A percentile compares a stretch with the other conserved stretches of the same genome.
These are phyloP conservation scores for Zalaria sp. DNA, from an alignment of 2,329 filamentous ascomycete species.

Conservation along the genomic window DNA sequence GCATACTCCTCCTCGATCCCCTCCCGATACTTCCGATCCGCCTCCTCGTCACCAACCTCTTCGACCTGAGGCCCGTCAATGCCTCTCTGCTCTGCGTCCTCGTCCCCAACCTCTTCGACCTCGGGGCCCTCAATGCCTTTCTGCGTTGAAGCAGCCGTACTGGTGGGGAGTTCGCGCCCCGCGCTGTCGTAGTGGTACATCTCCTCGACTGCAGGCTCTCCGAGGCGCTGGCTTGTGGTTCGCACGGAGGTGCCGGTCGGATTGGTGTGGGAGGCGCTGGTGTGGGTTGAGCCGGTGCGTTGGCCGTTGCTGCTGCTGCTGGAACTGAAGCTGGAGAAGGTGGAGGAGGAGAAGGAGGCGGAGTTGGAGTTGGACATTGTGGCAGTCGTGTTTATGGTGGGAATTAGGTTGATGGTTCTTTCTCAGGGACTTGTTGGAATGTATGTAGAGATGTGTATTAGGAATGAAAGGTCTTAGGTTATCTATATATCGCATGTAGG, in stretches of 20 bases:
- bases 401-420: no score
- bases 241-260: conserved; percentile 12
- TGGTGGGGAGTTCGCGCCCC: conserved; percentile 12
- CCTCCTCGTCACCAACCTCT: conserved; percentile 6
- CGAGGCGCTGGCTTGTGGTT: conserved; percentile 15
- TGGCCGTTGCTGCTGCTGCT: conserved; percentile 9
- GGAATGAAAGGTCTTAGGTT: no score
- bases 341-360: conserved; percentile 10
- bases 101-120: no score
- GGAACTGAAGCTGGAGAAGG: conserved; percentile 11
- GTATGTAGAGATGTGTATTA: no score
- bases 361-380: no score
- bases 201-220: conserved; percentile 14
- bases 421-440: no score
- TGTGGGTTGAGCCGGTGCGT: conserved; percentile 11
- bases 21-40: conserved; percentile 24
- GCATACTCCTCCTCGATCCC: conserved; percentile 30
- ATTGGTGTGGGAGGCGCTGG: conserved; percentile 12
- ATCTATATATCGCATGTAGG: no score
- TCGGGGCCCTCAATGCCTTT: no score
- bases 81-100: no score
- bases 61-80: conserved; percentile 3
- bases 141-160: no score
- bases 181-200: conserved; percentile 15
- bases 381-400: no score